Conservation (phyloP, 768 basidiomycete species). For the Exidia glandulosa region DNA sequence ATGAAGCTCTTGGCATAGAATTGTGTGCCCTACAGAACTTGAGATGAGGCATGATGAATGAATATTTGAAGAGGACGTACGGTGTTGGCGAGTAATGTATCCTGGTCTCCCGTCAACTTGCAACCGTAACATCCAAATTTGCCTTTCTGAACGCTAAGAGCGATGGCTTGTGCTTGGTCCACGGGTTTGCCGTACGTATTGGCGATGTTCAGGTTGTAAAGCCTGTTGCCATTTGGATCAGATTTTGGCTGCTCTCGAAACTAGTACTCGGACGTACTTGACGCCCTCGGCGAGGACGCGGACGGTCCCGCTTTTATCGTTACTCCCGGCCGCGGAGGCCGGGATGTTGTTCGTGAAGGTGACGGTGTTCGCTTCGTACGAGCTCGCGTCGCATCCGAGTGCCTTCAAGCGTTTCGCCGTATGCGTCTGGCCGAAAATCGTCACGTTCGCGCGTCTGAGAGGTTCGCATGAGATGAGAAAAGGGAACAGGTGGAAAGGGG, state of each 20-base stretch:
- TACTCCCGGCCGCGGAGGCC: conserved; percentile 10
- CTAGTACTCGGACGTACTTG: neutral
- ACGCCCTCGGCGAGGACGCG: conserved; percentile 7
- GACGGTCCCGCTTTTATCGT: conserved; percentile 10
- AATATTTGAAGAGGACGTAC: neutral
- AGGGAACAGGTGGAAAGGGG: neutral
- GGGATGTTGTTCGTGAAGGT: conserved; percentile 13
- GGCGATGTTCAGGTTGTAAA: conserved; percentile 6
- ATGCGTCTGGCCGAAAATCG: neutral
- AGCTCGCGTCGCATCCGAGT: too few relatives aligned
- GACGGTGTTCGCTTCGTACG: too few relatives aligned
- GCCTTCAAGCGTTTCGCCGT: neutral
- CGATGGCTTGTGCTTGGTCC: conserved; percentile 1
- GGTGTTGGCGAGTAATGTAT: neutral
- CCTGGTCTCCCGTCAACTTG: neutral
- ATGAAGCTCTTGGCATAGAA: conserved; percentile 2
- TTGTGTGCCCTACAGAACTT: conserved; percentile 1
- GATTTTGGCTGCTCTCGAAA: neutral
- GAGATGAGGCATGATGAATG: neutral
- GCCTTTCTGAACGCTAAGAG: conserved; percentile 3
- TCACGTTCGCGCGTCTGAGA: neutral
- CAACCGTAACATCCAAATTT: conserved; percentile 3
- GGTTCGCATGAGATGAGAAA: neutral
- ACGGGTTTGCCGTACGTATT: conserved; percentile 8
- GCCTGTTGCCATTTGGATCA: neutral